Conservation (phyloP, 2,329 filamentous ascomycete genomes). For the Colletotrichum theobromicola region DNA sequence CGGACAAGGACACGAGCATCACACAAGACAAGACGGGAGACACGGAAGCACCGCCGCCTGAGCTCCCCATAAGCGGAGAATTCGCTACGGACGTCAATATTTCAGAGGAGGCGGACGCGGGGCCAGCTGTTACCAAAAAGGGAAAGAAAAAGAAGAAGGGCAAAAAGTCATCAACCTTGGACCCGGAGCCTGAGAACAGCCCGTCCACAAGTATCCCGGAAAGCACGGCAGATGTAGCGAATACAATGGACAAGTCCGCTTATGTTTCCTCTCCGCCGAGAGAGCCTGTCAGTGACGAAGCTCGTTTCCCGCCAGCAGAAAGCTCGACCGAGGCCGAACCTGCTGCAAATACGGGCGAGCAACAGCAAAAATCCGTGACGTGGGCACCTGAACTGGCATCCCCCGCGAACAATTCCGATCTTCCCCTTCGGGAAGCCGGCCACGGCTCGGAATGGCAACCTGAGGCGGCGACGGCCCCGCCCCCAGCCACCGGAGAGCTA, state of each 20-base stretch:
- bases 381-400: slow-evolving; percentile 14
- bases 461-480: neutral
- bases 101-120: slow-evolving; percentile 15
- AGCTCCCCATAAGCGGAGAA: slow-evolving; percentile 8
- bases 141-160: slow-evolving; percentile 46
- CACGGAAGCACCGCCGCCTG: slow-evolving; percentile 10
- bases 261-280: slow-evolving; percentile 17
- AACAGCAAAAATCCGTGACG: slow-evolving; percentile 18
- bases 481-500: neutral
- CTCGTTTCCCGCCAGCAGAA: slow-evolving; percentile 5
- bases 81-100: slow-evolving; percentile 16
- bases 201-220: slow-evolving; percentile 16
- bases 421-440: neutral
- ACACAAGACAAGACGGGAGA: slow-evolving; percentile 13
- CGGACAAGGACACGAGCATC: neutral
- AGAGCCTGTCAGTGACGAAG: slow-evolving; percentile 19
- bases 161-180: slow-evolving; percentile 20
- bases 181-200: slow-evolving; percentile 20
- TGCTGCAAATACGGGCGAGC: slow-evolving; percentile 4
- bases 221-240: slow-evolving; percentile 21
- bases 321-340: slow-evolving; percentile 1
- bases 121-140: slow-evolving; percentile 34
- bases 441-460: neutral
- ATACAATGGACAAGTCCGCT: slow-evolving; percentile 23
- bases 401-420: neutral